phyloP scores from a whole-genome alignment of 2,329 filamentous ascomycete species.

The Colletotrichum sp. region DNA sequence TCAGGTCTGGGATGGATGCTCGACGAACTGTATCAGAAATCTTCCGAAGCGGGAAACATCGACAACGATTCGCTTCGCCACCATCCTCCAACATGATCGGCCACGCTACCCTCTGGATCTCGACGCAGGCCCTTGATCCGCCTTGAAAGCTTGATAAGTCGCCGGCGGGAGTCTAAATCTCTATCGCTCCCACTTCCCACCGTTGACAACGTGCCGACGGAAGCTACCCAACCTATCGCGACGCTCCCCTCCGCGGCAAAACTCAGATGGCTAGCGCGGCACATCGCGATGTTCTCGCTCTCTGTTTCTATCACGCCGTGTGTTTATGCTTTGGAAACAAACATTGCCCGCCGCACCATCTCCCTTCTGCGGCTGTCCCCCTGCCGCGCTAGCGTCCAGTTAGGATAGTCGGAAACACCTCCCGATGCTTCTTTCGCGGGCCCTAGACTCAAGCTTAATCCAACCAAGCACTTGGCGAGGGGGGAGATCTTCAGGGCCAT shows the following conservation, averaged over 20 bases:
- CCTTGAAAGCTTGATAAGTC: background rate
- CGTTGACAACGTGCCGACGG: background rate
- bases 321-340: background rate
- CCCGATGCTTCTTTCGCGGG: background rate
- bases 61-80: conserved; percentile 4
- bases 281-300: background rate
- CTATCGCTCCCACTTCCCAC: background rate
- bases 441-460: background rate
- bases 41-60: background rate
- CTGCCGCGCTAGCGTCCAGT: background rate
- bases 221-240: background rate
- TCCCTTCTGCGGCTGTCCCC: background rate
- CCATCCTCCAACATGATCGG: background rate
- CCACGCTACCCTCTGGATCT: background rate
- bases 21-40: background rate
- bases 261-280: background rate
- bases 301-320: background rate
- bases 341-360: conserved; percentile 7
- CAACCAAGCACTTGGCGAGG: background rate
- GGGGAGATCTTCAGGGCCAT: conserved; percentile 1
- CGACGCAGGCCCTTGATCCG: background rate
- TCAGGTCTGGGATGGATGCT: conserved; percentile 4
- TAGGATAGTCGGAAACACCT: background rate
- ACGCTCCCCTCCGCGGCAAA: background rate
- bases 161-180: background rate